Evolutionary conservation across 306 rosid genomes (phyloP).

Genomic region (Alnus glutinosa): DNA sequence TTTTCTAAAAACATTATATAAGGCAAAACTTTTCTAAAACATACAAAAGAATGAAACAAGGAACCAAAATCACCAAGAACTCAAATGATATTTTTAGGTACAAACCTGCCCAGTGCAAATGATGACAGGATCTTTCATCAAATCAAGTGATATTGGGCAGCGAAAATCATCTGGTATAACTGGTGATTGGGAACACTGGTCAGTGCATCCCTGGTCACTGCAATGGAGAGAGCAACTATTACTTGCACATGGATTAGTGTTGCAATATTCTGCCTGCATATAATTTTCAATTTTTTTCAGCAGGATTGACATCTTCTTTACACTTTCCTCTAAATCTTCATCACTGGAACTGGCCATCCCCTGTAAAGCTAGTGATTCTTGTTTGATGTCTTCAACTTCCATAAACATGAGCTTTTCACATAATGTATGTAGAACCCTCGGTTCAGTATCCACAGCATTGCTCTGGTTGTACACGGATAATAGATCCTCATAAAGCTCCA

Average conservation of each 20-base stretch:
- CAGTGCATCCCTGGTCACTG: conserved; percentile 34
- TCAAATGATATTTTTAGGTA: neutral
- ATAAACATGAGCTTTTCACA: conserved; percentile 63
- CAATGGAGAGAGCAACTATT: conserved; percentile 35
- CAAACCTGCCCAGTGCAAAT: conserved; percentile 90
- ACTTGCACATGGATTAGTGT: conserved; percentile 31
- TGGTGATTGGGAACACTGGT: conserved; percentile 37
- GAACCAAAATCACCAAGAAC: neutral
- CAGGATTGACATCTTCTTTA: conserved; percentile 50
- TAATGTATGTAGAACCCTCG: conserved; percentile 42
- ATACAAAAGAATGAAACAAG: neutral
- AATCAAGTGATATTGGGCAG: conserved; percentile 87
- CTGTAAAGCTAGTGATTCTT: conserved; percentile 67
- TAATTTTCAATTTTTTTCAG: conserved; percentile 68
- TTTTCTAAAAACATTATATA: neutral
- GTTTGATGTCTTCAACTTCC: conserved; percentile 55
- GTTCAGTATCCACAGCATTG: conserved; percentile 44
- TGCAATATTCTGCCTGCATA: conserved; percentile 51
- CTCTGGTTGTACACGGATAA: conserved; percentile 42
- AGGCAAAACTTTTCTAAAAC: neutral
- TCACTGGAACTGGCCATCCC: conserved; percentile 51
- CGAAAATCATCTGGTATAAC: conserved; percentile 84
- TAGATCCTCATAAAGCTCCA: conserved; percentile 59
- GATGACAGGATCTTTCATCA: conserved; percentile 93
- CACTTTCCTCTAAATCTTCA: conserved; percentile 55